phyloP scores from a whole-genome alignment of 2,329 filamentous ascomycete genomes.

The Trichoderma endophyticum region DNA sequence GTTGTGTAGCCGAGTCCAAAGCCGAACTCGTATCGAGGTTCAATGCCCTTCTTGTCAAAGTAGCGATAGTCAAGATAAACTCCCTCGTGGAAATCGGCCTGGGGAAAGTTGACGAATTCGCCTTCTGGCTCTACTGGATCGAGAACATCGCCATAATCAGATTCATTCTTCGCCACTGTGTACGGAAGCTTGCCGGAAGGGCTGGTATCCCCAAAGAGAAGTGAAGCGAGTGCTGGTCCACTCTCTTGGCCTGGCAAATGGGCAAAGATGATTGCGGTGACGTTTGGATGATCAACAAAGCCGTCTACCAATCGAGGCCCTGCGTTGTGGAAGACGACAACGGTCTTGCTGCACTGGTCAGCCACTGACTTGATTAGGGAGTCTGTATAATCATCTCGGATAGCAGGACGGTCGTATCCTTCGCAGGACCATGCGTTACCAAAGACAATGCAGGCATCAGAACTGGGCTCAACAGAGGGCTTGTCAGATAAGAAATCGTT shows the following conservation, averaged over 20 bases:
- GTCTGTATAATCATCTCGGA: conserved; percentile 66
- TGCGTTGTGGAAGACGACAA: conserved; percentile 64
- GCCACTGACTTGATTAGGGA: conserved; percentile 56
- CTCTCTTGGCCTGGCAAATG: conserved; percentile 64
- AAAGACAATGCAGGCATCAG: conserved; percentile 66
- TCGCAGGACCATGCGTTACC: conserved; percentile 70
- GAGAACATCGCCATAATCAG: conserved; percentile 52
- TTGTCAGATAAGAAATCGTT: conserved; percentile 54
- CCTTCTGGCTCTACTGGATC: conserved; percentile 44
- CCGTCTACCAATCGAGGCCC: conserved; percentile 58
- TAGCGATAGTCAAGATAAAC: conserved; percentile 53
- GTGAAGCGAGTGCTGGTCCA: conserved; percentile 51
- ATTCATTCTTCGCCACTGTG: conserved; percentile 54
- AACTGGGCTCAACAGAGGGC: conserved; percentile 47
- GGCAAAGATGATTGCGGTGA: conserved; percentile 62
- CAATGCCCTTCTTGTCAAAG: conserved; percentile 48
- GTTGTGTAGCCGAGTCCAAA: conserved; percentile 56
- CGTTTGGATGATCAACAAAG: conserved; percentile 61
- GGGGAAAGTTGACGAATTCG: conserved; percentile 49
- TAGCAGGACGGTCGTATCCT: conserved; percentile 59
- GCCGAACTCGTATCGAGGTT: conserved; percentile 54
- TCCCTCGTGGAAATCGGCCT: conserved; percentile 51
- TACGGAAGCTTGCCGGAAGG: conserved; percentile 60
- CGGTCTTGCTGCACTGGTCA: conserved; percentile 56
- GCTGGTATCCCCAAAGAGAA: conserved; percentile 57